Base-by-base conservation (phyloP, 805 yeast genomes). In the Ogataea ramenticola region DNA sequence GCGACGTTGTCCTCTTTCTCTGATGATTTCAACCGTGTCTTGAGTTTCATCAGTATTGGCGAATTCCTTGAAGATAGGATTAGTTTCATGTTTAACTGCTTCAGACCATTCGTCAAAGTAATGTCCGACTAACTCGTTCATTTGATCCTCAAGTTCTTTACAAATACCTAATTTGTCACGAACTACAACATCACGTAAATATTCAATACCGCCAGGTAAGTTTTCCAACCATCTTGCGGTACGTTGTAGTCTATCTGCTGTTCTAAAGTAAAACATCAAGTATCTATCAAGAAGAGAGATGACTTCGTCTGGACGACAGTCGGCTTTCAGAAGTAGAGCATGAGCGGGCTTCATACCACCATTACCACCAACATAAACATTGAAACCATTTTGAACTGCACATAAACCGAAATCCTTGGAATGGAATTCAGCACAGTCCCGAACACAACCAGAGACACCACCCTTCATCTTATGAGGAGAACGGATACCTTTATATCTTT, bases 291-390 rank as follows among this genome's bases (percentile, higher is more conserved):
- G 44, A 5, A 65, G 48, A 11, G 64, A 66, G 29, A 64, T 61
- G 9, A 65, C 69, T 34, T 63, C 60, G 44, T 61, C 67, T 16
- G 68, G 69, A 8, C 59, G 51, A 19, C 58, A 65, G 47, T 60
- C 65, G 2, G 64, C 55, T 26, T 60, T 58, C 27, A 65, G 46
- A 3, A 65, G 52, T 43, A 54, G 60, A 0, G 66, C 68, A 50
- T 64, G 68, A 3, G 69, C 68, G 2, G 69, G 69, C 37, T 61
- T 64, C 68, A 65, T 64, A 46, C 68, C 69, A 38, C 69, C 69
- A 45, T 65, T 65, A 24, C 68, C 69, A 15, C 69, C 69, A 33
- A 64, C 68, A 44, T 46, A 65, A 19, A 65, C 64, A 43, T 61
- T 63, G 47, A 52, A 65, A 2, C 69, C 69, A 43, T 57, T 60